A percentile compares a stretch with the other conserved stretches of the same genome.
phyloP scores from a whole-genome alignment of 768 basidiomycete genomes.

The Tricholoma sp. region DNA sequence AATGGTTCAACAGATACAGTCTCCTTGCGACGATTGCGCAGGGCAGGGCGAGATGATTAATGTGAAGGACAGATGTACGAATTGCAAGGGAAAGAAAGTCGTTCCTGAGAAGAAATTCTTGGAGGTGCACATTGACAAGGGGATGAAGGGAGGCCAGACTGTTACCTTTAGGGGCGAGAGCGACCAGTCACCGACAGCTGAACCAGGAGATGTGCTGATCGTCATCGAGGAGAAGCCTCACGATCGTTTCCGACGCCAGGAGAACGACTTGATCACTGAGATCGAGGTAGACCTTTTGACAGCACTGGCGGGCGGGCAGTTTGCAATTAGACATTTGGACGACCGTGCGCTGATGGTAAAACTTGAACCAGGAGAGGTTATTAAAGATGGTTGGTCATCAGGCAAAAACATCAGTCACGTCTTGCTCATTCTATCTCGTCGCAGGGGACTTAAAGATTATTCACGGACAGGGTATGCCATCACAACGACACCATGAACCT shows the following conservation, averaged over 20 bases:
- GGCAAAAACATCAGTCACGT: slow-evolving; percentile 3
- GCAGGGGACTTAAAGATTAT: slow-evolving; percentile 87
- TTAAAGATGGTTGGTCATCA: slow-evolving; percentile 78
- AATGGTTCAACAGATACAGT: slow-evolving; percentile 99
- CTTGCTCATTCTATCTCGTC: slow-evolving; percentile 4
- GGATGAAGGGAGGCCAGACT: slow-evolving; percentile 92
- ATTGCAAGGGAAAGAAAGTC: slow-evolving; percentile 95
- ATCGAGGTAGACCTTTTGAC: slow-evolving; percentile 92
- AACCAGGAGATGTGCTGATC: slow-evolving; percentile 93
- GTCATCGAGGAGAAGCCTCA: slow-evolving; percentile 92
- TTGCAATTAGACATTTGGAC: slow-evolving; percentile 89
- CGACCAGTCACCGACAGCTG: slow-evolving; percentile 83
- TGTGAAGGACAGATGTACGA: slow-evolving; percentile 83
- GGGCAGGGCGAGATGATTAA: slow-evolving; percentile 97
- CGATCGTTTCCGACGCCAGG: slow-evolving; percentile 82
- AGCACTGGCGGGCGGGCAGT: slow-evolving; percentile 87
- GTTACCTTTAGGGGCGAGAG: slow-evolving; percentile 87
- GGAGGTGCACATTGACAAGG: slow-evolving; percentile 98
- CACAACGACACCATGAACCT: slow-evolving; percentile 93
- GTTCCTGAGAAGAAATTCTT: slow-evolving; percentile 92
- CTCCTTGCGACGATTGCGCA: slow-evolving; percentile 87
- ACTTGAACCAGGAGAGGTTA: slow-evolving; percentile 83
- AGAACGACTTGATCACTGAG: slow-evolving; percentile 80
- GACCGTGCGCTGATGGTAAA: slow-evolving; percentile 83
- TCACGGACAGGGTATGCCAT: slow-evolving; percentile 96